A percentile compares a stretch with the other conserved stretches of the same genome.
These are phyloP conservation scores for Metarhizium robertsii DNA, from an alignment of 2,329 filamentous ascomycete species.

Conservation along the genomic window DNA sequence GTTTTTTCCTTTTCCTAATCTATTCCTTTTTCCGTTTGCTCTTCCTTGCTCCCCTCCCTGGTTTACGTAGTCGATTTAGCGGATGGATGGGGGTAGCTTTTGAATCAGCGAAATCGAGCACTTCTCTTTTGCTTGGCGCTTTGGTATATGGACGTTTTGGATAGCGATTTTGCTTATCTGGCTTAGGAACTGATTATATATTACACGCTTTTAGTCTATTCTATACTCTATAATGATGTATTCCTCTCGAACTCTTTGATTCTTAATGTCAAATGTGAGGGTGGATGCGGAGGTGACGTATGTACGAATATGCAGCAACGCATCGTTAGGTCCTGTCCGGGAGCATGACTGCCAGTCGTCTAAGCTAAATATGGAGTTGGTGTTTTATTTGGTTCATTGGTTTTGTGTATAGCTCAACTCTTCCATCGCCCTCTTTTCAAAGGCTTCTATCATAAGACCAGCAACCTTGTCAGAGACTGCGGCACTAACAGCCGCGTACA, in stretches of 20 bases:
- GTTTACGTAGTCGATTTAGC: not conserved
- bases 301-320: not conserved
- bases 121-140: not conserved
- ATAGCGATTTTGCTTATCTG: conserved; percentile 11
- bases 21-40: not conserved
- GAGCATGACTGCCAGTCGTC: not conserved
- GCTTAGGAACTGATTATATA: conserved; percentile 15
- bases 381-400: not conserved
- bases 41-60: not conserved
- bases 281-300: not conserved
- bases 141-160: not conserved
- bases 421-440: conserved; percentile 68
- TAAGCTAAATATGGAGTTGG: not conserved
- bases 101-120: not conserved
- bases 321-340: not conserved
- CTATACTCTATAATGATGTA: not conserved
- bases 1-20: not conserved
- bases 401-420: conserved; percentile 12
- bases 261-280: too few relatives aligned
- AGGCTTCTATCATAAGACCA: conserved; percentile 83
- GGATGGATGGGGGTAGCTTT: not conserved
- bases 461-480: conserved; percentile 79
- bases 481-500: conserved; percentile 74
- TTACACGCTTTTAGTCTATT: not conserved
- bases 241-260: not conserved